Base-by-base conservation (phyloP, 768 basidiomycete genomes). In the Epithele typhae region DNA sequence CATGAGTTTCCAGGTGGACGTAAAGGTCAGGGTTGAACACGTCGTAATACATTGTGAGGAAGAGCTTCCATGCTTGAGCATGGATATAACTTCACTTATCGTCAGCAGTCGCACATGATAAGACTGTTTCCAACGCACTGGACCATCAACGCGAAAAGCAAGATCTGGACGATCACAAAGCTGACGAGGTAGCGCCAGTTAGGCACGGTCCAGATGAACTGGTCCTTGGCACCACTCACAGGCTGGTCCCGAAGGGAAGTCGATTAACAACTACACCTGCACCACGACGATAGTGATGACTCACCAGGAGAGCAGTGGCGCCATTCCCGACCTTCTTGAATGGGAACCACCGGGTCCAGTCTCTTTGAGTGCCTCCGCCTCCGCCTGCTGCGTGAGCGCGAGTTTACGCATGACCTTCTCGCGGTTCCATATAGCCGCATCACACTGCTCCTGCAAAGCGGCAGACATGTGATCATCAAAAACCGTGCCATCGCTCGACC, bases 41-140 rank as follows among this genome's bases (percentile, higher is more conserved):
- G 60, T 91, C 86, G 57, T 84, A 87, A 55, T 87, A 89, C 48
- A 76, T 82, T 50, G 81, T 84, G 56, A 87, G 70, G 64, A 86
- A 89, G 24, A 79, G 67, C 19, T 76, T 69, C 58, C 63, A 71
- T 37, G 83, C 78, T 39, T 69, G 72, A 24, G 62, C 61, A 38
- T 65, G 55, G 49, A 74, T 71, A 55, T 79, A 52, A 54, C 86
- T 80, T 36, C 6, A 30, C 7, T 30, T 30, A 30, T 30, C 27
- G 27, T 30, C 7, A 30, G 27, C 14, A 30, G 14, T n/a, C n/a
- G n/a, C n/a, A n/a, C n/a, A n/a, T n/a, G n/a, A n/a, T n/a, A n/a
- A n/a, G n/a, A n/a, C n/a, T n/a, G n/a, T n/a, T n/a, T n/a, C n/a
- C 9, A 32, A 34, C 72, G 10, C 60, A 86, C 84, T 76, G 75